Evolutionary conservation across 768 basidiomycete species (phyloP), one percentile per base, ranked within the genome.

Genomic region (Aureoboletus auriporus): DNA sequence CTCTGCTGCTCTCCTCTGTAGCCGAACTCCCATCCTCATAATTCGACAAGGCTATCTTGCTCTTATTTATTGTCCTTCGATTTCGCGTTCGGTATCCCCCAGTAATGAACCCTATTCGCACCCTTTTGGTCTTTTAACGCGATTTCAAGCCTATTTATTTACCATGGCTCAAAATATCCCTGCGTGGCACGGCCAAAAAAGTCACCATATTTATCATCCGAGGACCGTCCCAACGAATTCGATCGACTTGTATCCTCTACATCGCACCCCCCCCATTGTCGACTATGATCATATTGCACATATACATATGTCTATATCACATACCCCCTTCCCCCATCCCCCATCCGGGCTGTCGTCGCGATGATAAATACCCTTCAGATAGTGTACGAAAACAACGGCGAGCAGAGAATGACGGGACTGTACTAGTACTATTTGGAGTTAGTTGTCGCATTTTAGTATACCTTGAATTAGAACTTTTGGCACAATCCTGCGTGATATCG

Each of bases 401-500:
- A 58, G 60, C 56, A 64, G 52, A 47, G 54, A 62, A 54, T 11
- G 62, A 57, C 39, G 33, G 65, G 65, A 67, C 56, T 67, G 63
- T 67, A 64, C 61, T 46, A 65, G 51, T 67, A 64, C 47, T 49
- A 62, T 48, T 48, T 30, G 63, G 66, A 65, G 46, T 60, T 67
- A 57, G 54, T 59, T 62, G 49, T 14, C 45, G 48, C 58, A 62
- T 55, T 47, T 62, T 59, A 66, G 64, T 65, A 65, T 65, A 67
- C 65, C 66, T 64, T 54, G 63, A 66, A 65, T 46, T 67, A 67
- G 63, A 64, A 60, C 57, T 67, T 64, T 63, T 67, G 63, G 48
- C 50, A 50, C 44, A 29, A n/a, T 29, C 12, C 14, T 46, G 40
- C 4, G 44, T 17, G 46, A 34, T 41, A 8, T 12, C 37, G 39